phyloP scores from a whole-genome alignment of 1,284 basidiomycete species.

The Cystobasidium slooffiae region DNA sequence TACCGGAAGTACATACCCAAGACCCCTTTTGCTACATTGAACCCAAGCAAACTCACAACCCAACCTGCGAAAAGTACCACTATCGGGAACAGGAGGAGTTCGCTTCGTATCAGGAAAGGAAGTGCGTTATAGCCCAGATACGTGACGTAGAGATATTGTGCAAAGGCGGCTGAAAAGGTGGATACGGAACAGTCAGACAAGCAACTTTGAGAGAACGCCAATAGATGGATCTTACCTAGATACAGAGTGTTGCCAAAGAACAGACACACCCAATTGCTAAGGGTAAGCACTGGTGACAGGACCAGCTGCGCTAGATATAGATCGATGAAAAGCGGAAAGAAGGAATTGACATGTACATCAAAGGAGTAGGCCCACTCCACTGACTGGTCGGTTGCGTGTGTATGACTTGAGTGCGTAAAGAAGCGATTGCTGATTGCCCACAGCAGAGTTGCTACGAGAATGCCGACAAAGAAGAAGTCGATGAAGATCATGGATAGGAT shows the following conservation, averaged over 20 bases:
- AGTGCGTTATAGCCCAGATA: constrained; percentile 88
- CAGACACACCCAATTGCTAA: constrained; percentile 86
- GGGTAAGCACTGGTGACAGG: constrained; percentile 76
- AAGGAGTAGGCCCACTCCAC: constrained; percentile 78
- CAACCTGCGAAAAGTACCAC: constrained; percentile 78
- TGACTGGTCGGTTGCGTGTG: constrained; percentile 55
- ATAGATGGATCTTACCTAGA: constrained; percentile 48
- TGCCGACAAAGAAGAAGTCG: constrained; percentile 78
- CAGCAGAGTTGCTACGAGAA: constrained; percentile 72
- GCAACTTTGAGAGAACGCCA: not conserved
- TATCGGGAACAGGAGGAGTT: constrained; percentile 81
- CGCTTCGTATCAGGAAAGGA: constrained; percentile 86
- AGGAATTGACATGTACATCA: constrained; percentile 91
- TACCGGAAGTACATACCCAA: constrained; percentile 75
- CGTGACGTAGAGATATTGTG: constrained; percentile 86
- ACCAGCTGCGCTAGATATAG: constrained; percentile 84
- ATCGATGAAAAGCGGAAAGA: constrained; percentile 88
- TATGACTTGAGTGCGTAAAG: constrained; percentile 54
- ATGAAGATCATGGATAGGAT: constrained; percentile 76
- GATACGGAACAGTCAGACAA: not conserved
- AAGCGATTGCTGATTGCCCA: constrained; percentile 62
- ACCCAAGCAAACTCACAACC: constrained; percentile 81
- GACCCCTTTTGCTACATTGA: constrained; percentile 80
- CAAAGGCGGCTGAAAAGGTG: constrained; percentile 62
- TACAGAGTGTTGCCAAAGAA: constrained; percentile 75